Base-by-base conservation (phyloP, 495 filamentous ascomycete species). In the Penicillium diatomitis region DNA sequence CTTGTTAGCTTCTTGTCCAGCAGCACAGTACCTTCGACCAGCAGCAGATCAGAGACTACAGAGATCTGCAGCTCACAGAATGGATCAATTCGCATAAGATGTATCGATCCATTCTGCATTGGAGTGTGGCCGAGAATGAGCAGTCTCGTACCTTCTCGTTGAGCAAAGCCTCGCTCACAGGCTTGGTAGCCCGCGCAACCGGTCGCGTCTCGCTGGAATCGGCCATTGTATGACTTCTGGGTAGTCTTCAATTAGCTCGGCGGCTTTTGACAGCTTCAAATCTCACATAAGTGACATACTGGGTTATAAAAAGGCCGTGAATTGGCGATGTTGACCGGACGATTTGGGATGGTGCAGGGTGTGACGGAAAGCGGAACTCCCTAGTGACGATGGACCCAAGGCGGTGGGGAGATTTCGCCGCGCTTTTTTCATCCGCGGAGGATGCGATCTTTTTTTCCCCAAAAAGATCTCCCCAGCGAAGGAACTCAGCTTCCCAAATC, bases 121-220 rank as follows among this genome's bases (percentile, higher is more conserved):
- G 20, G 20, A 20, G 20, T 20, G 20, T 20, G 20, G 20, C 20
- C 20, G 20, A 20, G 20, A 20, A 20, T 20, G 20, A 27, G 27
- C 9, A 29, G 30, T 9, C 30, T 58, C 51, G 54, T 82, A 95
- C 90, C 86, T 96, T 96, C 68, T 96, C 90, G 71, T 95, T 96
- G 53, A 96, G 76, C 60, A 96, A 76, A 57, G 89, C 87, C 74
- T 96, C 90, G 74, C 87, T 92, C 74, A 94, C 85, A 50, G 89
- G 89, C 66, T 87, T 84, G 63, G 65, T 78, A 39, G 78, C 71
- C 55, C 76, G 75, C 50, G 72, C 58, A 62, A 70, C 54, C 53
- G 75, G 62, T 63, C 66, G 67, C 62, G 76, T 61, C 57, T 74
- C 64, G 52, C 65, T 70, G 48, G 68, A 71, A 63, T 81, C 77